These are phyloP conservation scores for Pseudogymnoascus verrucosus DNA, from an alignment of 2,329 filamentous ascomycete species.

Conservation along the genomic window DNA sequence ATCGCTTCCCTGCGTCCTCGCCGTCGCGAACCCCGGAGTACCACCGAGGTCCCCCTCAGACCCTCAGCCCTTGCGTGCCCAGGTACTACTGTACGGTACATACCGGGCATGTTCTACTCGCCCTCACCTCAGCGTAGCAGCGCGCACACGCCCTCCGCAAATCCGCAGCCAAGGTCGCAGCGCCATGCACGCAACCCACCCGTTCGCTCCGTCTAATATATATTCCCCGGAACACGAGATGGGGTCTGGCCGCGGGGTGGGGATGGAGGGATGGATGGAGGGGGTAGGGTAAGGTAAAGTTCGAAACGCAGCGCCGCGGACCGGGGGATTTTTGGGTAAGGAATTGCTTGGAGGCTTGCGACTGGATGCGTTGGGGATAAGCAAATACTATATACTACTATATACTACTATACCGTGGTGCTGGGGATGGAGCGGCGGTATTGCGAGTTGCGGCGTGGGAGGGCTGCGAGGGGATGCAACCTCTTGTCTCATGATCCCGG, in stretches of 20 bases:
- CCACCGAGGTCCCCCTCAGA: not conserved
- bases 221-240: not conserved
- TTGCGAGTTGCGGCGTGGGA: not conserved
- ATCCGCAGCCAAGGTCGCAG: not conserved
- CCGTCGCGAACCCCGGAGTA: conserved; percentile 3
- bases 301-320: not conserved
- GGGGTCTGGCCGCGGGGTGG: not conserved
- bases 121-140: not conserved
- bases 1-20: not conserved
- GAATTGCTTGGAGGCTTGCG: not conserved
- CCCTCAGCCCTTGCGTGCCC: not conserved
- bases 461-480: not conserved
- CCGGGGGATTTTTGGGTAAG: not conserved
- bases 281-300: not conserved
- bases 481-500: conserved; percentile 6
- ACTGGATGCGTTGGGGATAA: not conserved
- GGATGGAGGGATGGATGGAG: not conserved
- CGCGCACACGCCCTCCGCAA: conserved; percentile 1
- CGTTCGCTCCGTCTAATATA: not conserved
- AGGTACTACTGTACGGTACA: not conserved
- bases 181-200: conserved; percentile 2
- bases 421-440: not conserved
- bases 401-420: not conserved
- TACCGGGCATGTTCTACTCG: not conserved
- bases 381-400: not conserved